Base-by-base conservation (phyloP, 2,329 filamentous ascomycete species). In the Phialocephala sp. region DNA sequence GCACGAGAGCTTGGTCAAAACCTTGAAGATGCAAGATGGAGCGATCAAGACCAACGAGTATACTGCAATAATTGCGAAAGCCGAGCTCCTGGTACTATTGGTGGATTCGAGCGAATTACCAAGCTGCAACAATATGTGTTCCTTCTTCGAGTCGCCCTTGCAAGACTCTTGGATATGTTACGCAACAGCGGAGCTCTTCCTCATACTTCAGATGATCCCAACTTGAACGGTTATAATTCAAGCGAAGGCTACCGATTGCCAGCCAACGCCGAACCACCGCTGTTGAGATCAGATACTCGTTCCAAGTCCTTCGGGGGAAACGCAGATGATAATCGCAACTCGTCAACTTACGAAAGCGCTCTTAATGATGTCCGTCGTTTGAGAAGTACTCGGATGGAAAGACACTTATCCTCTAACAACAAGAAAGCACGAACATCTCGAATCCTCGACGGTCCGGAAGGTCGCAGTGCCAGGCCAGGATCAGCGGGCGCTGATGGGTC, bases 81-180 rank as follows among this genome's bases (percentile, higher is more conserved):
- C 45, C 83, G 84, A 71, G 82, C 83, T 59, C 82, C 84, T 9
- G 88, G 89, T 67, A 80, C 81, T 1, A 59, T 70, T 12, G 80
- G 79, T n/a, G 86, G 85, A 0, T 92, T 97, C 74, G 85, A 89
- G 67, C 87, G 88, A 67, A 87, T 97, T 43, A 92, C 92, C 20
- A 93, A 96, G 77, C 82, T 99, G 62, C 91, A 95, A 75, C 94
- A 99, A 80, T 99, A 97, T 76, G 89, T 97, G 6, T 97, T 97
- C 78, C 82, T 99, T 22, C 84, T 99, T 47, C 89, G 92, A 73
- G 95, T 99, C 24, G 95, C 95, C 20, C 86, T 99, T 71, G 95
- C 95, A 27, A 86, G 95, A 64, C 84, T 99, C 27, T 83, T 99
- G 67, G 91, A 94, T 54, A 97, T 96, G 36, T 84, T 99, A 39